These are phyloP conservation scores for Coprinellus aureogranulatus DNA, from an alignment of 768 basidiomycete species.

Conservation along the genomic window DNA sequence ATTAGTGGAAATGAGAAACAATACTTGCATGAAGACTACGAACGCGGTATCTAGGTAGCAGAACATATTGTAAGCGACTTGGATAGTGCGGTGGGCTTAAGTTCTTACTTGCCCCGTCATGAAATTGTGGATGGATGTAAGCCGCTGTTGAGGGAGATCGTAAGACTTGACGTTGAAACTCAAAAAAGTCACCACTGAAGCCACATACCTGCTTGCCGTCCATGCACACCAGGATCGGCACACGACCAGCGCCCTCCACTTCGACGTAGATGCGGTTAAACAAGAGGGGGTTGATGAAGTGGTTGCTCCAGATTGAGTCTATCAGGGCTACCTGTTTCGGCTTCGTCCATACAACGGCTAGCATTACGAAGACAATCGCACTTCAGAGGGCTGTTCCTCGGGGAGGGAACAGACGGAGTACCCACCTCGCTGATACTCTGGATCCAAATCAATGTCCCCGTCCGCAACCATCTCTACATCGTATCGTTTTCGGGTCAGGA, in stretches of 20 bases:
- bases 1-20: neutral
- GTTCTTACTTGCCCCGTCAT: slow-evolving; percentile 5
- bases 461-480: slow-evolving; percentile 64
- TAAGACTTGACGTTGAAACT: neutral
- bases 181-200: too few species aligned
- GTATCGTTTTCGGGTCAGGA: too few species aligned
- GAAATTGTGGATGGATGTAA: slow-evolving; percentile 8
- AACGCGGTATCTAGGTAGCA: slow-evolving; percentile 51
- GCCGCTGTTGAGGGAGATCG: neutral
- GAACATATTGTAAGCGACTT: neutral
- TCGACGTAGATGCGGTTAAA: neutral
- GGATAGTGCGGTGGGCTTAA: neutral
- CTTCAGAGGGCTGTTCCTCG: neutral
- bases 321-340: slow-evolving; percentile 7
- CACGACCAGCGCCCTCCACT: neutral
- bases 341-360: slow-evolving; percentile 8
- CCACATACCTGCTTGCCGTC: slow-evolving; percentile 11
- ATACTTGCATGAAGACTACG: slow-evolving; percentile 22
- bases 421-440: slow-evolving; percentile 25
- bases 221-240: neutral
- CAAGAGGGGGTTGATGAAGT: slow-evolving; percentile 2
- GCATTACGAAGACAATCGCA: too few species aligned
- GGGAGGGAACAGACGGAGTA: too few species aligned
- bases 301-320: slow-evolving; percentile 8
- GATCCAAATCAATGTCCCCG: slow-evolving; percentile 66